These are phyloP conservation scores for Onygena corvina DNA, from an alignment of 2,329 filamentous ascomycete species.

Conservation along the genomic window DNA sequence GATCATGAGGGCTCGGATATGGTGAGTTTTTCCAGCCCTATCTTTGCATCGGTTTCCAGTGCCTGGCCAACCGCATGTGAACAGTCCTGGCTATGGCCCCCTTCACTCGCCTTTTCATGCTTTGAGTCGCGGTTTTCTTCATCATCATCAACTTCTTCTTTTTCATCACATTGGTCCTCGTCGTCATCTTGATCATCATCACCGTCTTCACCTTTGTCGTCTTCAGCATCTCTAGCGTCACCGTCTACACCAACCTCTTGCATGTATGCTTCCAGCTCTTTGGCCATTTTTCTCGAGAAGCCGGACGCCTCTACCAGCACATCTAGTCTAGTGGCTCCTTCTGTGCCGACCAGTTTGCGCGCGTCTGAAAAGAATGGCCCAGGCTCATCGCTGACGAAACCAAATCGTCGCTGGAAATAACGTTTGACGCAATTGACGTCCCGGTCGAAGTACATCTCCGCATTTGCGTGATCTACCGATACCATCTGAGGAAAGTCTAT, in stretches of 20 bases:
- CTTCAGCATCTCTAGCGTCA: constrained; percentile 32
- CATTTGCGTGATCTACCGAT: constrained; percentile 84
- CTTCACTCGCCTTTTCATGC: background rate
- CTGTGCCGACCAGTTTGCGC: constrained; percentile 54
- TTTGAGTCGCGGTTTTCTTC: background rate
- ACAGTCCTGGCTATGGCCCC: background rate
- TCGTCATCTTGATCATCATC: constrained; percentile 32
- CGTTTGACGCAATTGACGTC: constrained; percentile 92
- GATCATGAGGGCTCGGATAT: constrained; percentile 2
- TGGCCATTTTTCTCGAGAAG: constrained; percentile 93
- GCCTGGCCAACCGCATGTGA: background rate
- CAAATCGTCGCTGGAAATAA: constrained; percentile 81
- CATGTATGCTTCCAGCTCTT: constrained; percentile 85
- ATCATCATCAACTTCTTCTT: constrained; percentile 11
- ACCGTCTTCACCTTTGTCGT: constrained; percentile 27
- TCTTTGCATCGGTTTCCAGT: background rate
- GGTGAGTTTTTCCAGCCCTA: constrained; percentile 4
- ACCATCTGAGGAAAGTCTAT: constrained; percentile 99
- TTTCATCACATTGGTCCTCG: constrained; percentile 25
- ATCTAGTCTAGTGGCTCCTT: constrained; percentile 60
- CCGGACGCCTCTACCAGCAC: constrained; percentile 83
- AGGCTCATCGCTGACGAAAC: constrained; percentile 67
- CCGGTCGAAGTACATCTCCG: constrained; percentile 93
- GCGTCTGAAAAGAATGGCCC: constrained; percentile 81
- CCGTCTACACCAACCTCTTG: constrained; percentile 53